Base-by-base conservation (phyloP, 768 basidiomycete species). In the Ramaria sp. region DNA sequence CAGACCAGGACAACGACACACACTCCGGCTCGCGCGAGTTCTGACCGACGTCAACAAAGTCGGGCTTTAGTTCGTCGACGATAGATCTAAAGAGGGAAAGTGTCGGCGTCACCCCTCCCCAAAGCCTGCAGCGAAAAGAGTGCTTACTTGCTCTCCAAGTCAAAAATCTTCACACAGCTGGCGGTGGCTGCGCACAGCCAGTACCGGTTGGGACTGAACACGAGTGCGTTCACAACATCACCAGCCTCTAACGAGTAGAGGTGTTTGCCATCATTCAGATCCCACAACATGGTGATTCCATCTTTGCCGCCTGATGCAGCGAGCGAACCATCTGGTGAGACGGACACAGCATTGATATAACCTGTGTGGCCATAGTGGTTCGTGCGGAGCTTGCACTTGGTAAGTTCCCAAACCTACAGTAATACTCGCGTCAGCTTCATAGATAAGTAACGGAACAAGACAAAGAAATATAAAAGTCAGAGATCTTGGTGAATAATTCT, bases 331-430 rank as follows among this genome's bases (percentile, higher is more conserved):
- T 99, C 96, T 53, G 96, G 96, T 38, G 96, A 99, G 59, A 99
- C 94, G 59, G 96, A 93, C 68, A 99, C 75, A 65, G 95, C 93
- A 80, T 93, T 97, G 74, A 99, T 93, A 80, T 97, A 98, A 62
- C 95, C 96, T 51, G 90, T 95, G 81, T 99, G 96, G 63, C 96
- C 96, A 70, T 91, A 91, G 80, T 99, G 96, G 82, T 98, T 98
- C 75, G 96, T 98, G 83, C 93, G 92, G 71, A 99, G 83, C 78
- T 99, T 98, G 86, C 97, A 98, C 75, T 97, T 96, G 71, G 90
- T 90, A 60, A 98, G 86, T 72, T 99, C 96, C 96, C 96, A 99
- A 64, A 99, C 96, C 95, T 99, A 62, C 33, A 46, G 60, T 39
- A 47, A 47, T 50, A 11, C 3, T 27, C 27, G 9, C 13, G 34